Evolutionary conservation across 371 early-diverging fungal genomes (phyloP), one percentile per base, ranked within the genome.

Genomic region (Mucor irregularis): DNA sequence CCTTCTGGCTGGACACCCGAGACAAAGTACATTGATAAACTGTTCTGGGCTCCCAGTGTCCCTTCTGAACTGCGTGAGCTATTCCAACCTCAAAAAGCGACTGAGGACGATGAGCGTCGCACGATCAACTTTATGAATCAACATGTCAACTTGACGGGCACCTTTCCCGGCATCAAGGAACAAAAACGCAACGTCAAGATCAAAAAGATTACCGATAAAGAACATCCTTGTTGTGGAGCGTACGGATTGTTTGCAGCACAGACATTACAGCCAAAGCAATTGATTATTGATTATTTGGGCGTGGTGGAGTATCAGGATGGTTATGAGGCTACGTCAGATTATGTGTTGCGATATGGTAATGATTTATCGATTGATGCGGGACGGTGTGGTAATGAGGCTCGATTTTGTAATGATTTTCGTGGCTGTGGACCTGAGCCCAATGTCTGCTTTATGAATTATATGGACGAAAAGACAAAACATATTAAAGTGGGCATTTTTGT

Each of bases 371-470:
- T 81, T n/a, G 81, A 81, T 53, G 81, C 81, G 0, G 75, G 62
- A 14, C 60, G 61, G 9, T 73, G 61, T 44, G 81, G 81, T 1
- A 81, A 81, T 50, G 81, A 81, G 49, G 79, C 77, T 8, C 52
- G 81, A 2, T 81, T 81, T 49, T 71, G 74, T 51, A 81, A 81
- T 25, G 81, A 81, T 47, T 81, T 74, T 29, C 62, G 81, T 25
- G 81, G 81, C 7, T 65, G 78, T 52, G 75, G 72, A 10, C 62
- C 69, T 5, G 72, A 68, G 1, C 80, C 80, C 17, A 80, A 80
- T 50, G 80, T 80, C 0, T 79, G 80, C 29, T 79, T 79, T 48
- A 56, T 72, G 56, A 79, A 76, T 48, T 79, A 79, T 45, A 60
- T 74, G 63, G 76, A 79, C 43, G 74, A 73, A 42, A 60, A 60